phyloP scores from a whole-genome alignment of 1,284 basidiomycete species.

The Hymenochaete sp. region DNA sequence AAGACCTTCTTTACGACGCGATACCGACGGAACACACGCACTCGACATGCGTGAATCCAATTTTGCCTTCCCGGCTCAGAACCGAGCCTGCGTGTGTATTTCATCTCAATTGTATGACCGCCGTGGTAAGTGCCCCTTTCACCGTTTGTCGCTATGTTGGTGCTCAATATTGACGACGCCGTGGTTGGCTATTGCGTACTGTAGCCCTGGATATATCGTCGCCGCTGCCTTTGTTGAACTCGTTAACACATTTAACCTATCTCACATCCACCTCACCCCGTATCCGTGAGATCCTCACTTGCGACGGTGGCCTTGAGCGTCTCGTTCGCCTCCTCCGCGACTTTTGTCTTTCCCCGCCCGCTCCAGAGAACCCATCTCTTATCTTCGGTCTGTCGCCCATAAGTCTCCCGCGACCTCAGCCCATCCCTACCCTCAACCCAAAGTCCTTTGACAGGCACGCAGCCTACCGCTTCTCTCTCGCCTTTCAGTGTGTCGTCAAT shows the following conservation, averaged over 20 bases:
- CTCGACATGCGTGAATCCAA: conserved; percentile 87
- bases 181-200: conserved; percentile 18
- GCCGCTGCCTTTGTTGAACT: conserved; percentile 90
- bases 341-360: conserved; percentile 70
- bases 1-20: too few relatives aligned
- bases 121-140: conserved; percentile 56
- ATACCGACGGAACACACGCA: background rate
- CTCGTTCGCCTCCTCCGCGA: conserved; percentile 90
- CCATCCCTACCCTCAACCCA: conserved; percentile 53
- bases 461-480: conserved; percentile 80
- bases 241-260: conserved; percentile 93
- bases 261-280: conserved; percentile 95
- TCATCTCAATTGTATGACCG: conserved; percentile 93
- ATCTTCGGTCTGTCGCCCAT: conserved; percentile 68
- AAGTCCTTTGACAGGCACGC: conserved; percentile 73
- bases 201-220: conserved; percentile 90
- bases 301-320: conserved; percentile 94
- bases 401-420: conserved; percentile 41
- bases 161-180: too few relatives aligned
- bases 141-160: too few relatives aligned
- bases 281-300: conserved; percentile 96
- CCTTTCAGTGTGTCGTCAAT: conserved; percentile 97
- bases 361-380: conserved; percentile 61
- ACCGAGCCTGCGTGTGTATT: conserved; percentile 92
- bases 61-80: conserved; percentile 91